A percentile compares a stretch with the other conserved stretches of the same genome.
Evolutionary conservation across 176 grass and related monocot genomes (phyloP).

Genomic region (Dactylis glomerata): DNA sequence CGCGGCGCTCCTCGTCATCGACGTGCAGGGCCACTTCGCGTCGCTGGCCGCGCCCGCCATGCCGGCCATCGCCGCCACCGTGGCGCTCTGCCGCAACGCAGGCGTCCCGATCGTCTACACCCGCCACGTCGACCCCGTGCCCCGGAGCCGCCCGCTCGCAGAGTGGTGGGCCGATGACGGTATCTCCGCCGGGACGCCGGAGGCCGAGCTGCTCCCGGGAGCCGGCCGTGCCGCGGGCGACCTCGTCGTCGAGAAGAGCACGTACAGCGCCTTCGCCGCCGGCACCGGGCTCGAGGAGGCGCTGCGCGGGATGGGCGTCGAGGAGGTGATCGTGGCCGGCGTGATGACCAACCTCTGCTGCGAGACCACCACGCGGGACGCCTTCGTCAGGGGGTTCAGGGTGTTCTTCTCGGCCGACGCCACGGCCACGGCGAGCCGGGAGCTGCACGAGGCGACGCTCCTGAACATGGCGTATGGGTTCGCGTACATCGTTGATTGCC

Average conservation of each 20-base stretch:
- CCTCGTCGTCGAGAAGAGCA: constrained; percentile 58
- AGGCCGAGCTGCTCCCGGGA: constrained; percentile 49
- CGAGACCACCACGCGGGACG: constrained; percentile 71
- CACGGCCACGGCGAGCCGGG: constrained; percentile 46
- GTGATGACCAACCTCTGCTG: constrained; percentile 89
- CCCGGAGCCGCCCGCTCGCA: constrained; percentile 30
- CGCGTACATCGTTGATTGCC: constrained; percentile 62
- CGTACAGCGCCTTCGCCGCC: constrained; percentile 60
- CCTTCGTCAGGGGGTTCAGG: constrained; percentile 66
- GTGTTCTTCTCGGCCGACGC: constrained; percentile 85
- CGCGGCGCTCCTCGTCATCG: constrained; percentile 62
- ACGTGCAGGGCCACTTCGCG: constrained; percentile 70
- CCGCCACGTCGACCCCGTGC: constrained; percentile 50
- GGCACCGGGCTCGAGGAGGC: constrained; percentile 44
- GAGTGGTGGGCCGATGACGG: constrained; percentile 68
- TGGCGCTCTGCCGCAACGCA: constrained; percentile 47
- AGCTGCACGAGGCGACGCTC: constrained; percentile 58
- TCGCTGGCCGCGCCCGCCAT: constrained; percentile 31
- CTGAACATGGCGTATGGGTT: constrained; percentile 64
- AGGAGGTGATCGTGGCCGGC: constrained; percentile 65
- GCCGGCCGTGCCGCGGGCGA: constrained; percentile 21
- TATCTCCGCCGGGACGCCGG: constrained; percentile 53
- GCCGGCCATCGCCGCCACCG: constrained; percentile 42
- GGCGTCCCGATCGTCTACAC: constrained; percentile 54
- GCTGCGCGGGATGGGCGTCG: constrained; percentile 39